Evolutionary conservation across 2,329 filamentous ascomycete genomes (phyloP), one percentile per base, ranked within the genome.

Genomic region (Monilinia fructigena): DNA sequence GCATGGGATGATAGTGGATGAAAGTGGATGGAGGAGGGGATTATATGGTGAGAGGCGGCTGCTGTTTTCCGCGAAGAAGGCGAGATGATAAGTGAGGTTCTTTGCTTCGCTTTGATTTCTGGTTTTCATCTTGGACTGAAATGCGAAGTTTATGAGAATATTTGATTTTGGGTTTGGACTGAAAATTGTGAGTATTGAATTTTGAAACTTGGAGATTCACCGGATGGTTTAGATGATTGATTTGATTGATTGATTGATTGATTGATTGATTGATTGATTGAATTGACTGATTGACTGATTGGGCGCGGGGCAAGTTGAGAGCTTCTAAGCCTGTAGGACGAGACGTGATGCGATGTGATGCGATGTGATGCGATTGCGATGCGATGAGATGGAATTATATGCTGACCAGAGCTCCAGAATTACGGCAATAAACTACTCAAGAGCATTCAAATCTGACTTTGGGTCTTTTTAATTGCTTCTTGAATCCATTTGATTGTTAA

Each of bases 251-350:
- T 28, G 28, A 28, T 28, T 50, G 42, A 16, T n/a, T 23, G 42
- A 23, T 31, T 31, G 10, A 50, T n/a, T 23, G 42, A 23, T 23
- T 31, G 10, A 50, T 7, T 59, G 40, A 23, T 31, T 31, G 10
- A 50, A 16, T n/a, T 23, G 42, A 23, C 23, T 31, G 10, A 50
- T n/a, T 23, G 42, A 23, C 23, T 31, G 10, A 50, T 7, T 59
- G 40, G 28, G 31, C 14, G 62, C 62, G 62, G 62, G 62, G 62
- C 42, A 64, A 64, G 40, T 40, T 64, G 53, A 45, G 50, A 38
- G 53, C 20, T 64, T 45, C 40, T 18, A 6, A 31, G 50, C 50
- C 28, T 53, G 31, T 56, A 12, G 48, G 42, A 56, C 2, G 20
- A 28, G 16, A 20, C 6, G 31, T 4, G 31, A 31, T 23, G 23